Conservation (phyloP, 306 rosid genomes). For the Vachellia pachyceras region DNA sequence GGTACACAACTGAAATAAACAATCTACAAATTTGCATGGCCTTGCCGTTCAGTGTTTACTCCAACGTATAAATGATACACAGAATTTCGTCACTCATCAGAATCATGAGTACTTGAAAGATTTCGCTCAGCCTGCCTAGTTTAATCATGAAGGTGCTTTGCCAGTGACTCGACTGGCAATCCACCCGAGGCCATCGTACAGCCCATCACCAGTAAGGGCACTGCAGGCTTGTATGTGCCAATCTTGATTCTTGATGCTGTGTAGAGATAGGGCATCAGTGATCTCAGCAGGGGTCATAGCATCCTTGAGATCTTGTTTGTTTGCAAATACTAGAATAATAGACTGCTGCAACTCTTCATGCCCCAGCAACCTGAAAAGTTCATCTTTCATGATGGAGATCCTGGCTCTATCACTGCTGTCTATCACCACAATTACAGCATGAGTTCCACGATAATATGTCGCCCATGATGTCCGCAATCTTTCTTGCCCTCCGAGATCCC, state of each 20-base stretch:
- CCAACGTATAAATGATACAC: constrained; percentile 50
- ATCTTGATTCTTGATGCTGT: constrained; percentile 98
- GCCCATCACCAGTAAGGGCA: constrained; percentile 94
- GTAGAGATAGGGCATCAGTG: constrained; percentile 89
- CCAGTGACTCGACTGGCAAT: constrained; percentile 83
- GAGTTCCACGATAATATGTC: constrained; percentile 93
- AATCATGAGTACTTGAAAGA: constrained; percentile 44
- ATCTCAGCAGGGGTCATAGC: constrained; percentile 99
- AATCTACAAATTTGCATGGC: constrained; percentile 51
- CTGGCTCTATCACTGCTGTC: constrained; percentile 97
- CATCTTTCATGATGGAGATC: constrained; percentile 90
- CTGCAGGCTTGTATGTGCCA: constrained; percentile 99
- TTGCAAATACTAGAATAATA: constrained; percentile 82
- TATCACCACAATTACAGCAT: constrained; percentile 87
- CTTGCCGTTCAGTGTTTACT: constrained; percentile 17
- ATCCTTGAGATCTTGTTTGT: constrained; percentile 98
- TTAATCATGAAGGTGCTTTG: constrained; percentile 65
- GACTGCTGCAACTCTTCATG: constrained; percentile 91
- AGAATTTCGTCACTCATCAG: constrained; percentile 44
- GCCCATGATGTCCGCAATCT: constrained; percentile 99
- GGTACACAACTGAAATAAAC: constrained; percentile 45
- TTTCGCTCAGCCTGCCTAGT: not conserved
- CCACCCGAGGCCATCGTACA: constrained; percentile 97
- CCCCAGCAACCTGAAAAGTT: constrained; percentile 91
- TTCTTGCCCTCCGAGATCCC: constrained; percentile 99